Base-by-base conservation (phyloP, 2,329 filamentous ascomycete genomes). In the Penicillium verrucosum region DNA sequence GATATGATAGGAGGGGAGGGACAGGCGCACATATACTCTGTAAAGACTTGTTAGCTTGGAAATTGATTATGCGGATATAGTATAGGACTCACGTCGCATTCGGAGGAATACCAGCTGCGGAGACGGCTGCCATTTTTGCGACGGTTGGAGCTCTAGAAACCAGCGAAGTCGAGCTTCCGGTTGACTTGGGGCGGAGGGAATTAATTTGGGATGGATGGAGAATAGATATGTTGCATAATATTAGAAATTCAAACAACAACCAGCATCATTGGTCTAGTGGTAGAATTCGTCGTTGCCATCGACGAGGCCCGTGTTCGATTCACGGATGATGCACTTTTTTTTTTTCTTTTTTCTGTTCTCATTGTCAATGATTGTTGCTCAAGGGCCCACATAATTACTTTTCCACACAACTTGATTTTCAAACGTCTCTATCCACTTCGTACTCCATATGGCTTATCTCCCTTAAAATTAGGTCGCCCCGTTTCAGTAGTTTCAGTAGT, bases 261-360 rank as follows among this genome's bases (percentile, higher is more conserved):
- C 51, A 66, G 72, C 73, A 75, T 74, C 70, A 72, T 74, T 75
- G 72, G 73, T 74, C 72, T 75, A 75, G 73, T 75, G 73, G 73
- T 75, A 75, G 73, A 75, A 75, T 75, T 75, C 72, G 67, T 75
- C 72, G 72, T 75, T 75, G 73, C 73, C 73, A 75, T 76, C 74
- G 74, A 76, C 68, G 73, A 75, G 74, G 73, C 73, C 73, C 74
- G 73, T 73, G 74, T 76, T 76, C 74, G 73, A 76, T 76, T 76
- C 74, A 73, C 74, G 74, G 74, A 75, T 73, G 73, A 75, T 75
- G 74, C 73, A 75, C 16, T 42, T 9, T 47, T 65, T 66, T 61
- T 51, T 36, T 23, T 58, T 53, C 47, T 55, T 56, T 16, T 16
- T 16, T 16, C 14, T 32, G 12, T 32, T 30, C 9, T 30, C 4